Percentiles rank a stretch among this genome's conserved stretches.
Conservation (phyloP, 2,329 filamentous ascomycete genomes). For the Neonectria coccinea region DNA sequence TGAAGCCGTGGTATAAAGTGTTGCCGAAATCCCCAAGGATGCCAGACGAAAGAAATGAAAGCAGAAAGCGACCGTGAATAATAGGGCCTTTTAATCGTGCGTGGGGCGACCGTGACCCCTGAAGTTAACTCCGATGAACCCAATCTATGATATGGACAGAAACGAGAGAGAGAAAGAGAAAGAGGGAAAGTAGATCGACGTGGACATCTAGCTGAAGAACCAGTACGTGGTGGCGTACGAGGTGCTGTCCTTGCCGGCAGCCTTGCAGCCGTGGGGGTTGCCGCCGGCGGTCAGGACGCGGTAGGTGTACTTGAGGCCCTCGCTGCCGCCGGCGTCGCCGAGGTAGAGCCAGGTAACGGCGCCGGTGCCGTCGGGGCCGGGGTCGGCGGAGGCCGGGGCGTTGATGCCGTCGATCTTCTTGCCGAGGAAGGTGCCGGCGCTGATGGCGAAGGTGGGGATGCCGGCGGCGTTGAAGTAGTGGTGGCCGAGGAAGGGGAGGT, state of each 20-base stretch:
- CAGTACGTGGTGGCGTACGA: slow-evolving; percentile 70
- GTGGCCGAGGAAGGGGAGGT: slow-evolving; percentile 65
- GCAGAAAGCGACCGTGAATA: slow-evolving; percentile 13
- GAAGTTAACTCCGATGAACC: slow-evolving; percentile 38
- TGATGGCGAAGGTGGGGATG: slow-evolving; percentile 71
- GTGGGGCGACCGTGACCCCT: slow-evolving; percentile 35
- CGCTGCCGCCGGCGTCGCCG: slow-evolving; percentile 53
- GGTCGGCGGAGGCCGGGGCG: slow-evolving; percentile 63
- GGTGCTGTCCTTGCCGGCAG: slow-evolving; percentile 61
- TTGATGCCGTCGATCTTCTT: slow-evolving; percentile 62
- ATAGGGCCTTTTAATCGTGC: slow-evolving; percentile 1
- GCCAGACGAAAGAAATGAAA: slow-evolving; percentile 14
- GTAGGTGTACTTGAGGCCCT: slow-evolving; percentile 59
- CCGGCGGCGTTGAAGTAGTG: slow-evolving; percentile 73
- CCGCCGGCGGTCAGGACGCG: slow-evolving; percentile 68
- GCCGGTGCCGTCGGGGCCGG: slow-evolving; percentile 60
- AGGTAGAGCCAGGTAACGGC: slow-evolving; percentile 69
- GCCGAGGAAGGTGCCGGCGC: slow-evolving; percentile 54
- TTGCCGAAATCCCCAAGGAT: slow-evolving; percentile 33
- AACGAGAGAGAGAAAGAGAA: slow-evolving; percentile 26
- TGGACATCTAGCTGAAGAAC: slow-evolving; percentile 59
- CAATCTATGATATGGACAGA: slow-evolving; percentile 39
- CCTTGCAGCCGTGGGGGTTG: slow-evolving; percentile 56
- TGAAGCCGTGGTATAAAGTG: slow-evolving; percentile 39
- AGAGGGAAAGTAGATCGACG: background rate